These are phyloP conservation scores for Psilocybe subaeruginosa DNA, from an alignment of 768 basidiomycete genomes.

Conservation along the genomic window DNA sequence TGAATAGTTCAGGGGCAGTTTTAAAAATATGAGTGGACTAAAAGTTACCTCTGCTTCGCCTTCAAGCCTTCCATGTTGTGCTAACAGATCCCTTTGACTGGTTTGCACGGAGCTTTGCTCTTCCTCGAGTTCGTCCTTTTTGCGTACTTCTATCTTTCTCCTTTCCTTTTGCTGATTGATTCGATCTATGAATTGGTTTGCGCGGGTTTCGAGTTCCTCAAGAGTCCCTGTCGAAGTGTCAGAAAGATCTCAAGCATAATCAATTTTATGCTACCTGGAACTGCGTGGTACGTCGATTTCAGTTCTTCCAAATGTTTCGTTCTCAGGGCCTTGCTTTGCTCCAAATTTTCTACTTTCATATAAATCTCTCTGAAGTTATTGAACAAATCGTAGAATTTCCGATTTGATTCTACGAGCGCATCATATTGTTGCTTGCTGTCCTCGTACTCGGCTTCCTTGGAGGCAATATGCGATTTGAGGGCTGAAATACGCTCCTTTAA, in stretches of 20 bases:
- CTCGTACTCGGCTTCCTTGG: constrained; percentile 77
- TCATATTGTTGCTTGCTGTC: constrained; percentile 70
- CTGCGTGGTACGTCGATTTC: constrained; percentile 65
- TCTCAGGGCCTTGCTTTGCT: constrained; percentile 62
- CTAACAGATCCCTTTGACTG: constrained; percentile 58
- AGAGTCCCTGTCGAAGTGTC: constrained; percentile 59
- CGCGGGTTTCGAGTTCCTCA: constrained; percentile 63
- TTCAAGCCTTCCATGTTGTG: constrained; percentile 65
- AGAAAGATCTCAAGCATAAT: background rate
- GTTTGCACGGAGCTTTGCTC: constrained; percentile 51
- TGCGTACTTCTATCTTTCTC: constrained; percentile 48
- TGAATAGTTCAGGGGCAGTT: background rate
- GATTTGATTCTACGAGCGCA: constrained; percentile 65
- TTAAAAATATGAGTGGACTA: background rate
- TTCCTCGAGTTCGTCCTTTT: constrained; percentile 64
- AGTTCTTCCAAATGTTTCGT: constrained; percentile 65
- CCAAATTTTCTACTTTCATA: constrained; percentile 64
- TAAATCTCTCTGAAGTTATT: constrained; percentile 88
- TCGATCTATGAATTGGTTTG: constrained; percentile 63
- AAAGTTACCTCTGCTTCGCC: constrained; percentile 71
- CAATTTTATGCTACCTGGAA: constrained; percentile 54
- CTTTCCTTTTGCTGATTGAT: constrained; percentile 53
- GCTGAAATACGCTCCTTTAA: constrained; percentile 69
- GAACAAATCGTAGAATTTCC: constrained; percentile 80
- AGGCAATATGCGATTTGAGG: constrained; percentile 59